These are phyloP conservation scores for Corylus americana DNA, from an alignment of 306 rosid genomes.

Conservation along the genomic window DNA sequence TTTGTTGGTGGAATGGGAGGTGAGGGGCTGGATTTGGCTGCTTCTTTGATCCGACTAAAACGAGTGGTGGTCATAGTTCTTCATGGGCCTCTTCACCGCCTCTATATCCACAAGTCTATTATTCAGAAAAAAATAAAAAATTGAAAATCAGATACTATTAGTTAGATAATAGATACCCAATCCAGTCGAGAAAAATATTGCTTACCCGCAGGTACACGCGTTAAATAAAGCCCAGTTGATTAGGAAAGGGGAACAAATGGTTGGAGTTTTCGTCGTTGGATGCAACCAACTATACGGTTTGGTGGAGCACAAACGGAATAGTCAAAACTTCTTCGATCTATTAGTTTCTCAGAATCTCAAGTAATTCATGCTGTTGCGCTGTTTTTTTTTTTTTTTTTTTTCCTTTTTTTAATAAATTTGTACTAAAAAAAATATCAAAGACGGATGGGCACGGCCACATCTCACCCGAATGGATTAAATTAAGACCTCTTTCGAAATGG, in stretches of 20 bases:
- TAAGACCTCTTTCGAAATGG: no score
- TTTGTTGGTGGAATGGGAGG: constrained; percentile 24
- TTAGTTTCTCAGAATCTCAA: no score
- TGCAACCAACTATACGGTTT: neutral
- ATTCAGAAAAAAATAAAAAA: neutral
- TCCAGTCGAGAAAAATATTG: neutral
- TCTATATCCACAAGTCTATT: neutral
- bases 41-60: constrained; percentile 34
- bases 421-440: no score
- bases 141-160: neutral
- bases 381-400: no score
- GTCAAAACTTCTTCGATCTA: no score
- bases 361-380: no score
- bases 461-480: no score
- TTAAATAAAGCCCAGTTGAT: neutral
- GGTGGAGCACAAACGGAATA: no score
- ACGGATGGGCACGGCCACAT: no score
- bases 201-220: neutral
- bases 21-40: constrained; percentile 45
- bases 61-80: constrained; percentile 52
- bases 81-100: constrained; percentile 14
- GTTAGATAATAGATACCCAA: neutral
- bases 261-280: neutral
- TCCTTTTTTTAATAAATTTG: no score
- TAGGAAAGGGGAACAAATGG: no score